Conservation (phyloP, 805 yeast species). For the Ogataea henricii region DNA sequence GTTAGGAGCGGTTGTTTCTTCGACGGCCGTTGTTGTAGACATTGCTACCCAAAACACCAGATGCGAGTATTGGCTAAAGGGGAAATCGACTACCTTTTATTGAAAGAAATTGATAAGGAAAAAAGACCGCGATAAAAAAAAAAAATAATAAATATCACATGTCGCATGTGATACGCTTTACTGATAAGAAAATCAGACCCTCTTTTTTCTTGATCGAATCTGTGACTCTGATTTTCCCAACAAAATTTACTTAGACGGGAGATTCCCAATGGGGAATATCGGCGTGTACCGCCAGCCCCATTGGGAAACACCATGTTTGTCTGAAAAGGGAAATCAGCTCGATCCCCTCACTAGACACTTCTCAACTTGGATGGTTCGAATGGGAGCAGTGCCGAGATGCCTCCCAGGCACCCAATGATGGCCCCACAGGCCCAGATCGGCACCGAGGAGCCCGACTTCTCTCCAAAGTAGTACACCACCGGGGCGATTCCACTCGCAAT, state of each 20-base stretch:
- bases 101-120: no score
- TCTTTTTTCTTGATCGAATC: neutral
- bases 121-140: neutral
- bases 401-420: slow-evolving; percentile 47
- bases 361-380: slow-evolving; percentile 50
- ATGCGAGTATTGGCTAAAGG: no score
- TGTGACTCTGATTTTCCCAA: neutral
- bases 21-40: neutral
- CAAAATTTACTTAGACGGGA: neutral
- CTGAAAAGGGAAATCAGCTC: neutral
- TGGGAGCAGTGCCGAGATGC: slow-evolving; percentile 48
- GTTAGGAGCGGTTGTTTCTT: neutral
- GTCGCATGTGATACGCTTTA: neutral
- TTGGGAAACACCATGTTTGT: neutral
- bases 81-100: no score
- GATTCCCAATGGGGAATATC: neutral
- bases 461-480: slow-evolving; percentile 53
- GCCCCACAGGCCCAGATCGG: slow-evolving; percentile 66
- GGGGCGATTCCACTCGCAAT: slow-evolving; percentile 59
- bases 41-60: no score
- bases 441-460: slow-evolving; percentile 49
- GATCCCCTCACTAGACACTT: slow-evolving; percentile 12
- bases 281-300: no score
- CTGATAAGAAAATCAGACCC: neutral
- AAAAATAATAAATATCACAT: neutral